Conservation (phyloP, 768 basidiomycete genomes). For the Neoboletus subvelutipes region DNA sequence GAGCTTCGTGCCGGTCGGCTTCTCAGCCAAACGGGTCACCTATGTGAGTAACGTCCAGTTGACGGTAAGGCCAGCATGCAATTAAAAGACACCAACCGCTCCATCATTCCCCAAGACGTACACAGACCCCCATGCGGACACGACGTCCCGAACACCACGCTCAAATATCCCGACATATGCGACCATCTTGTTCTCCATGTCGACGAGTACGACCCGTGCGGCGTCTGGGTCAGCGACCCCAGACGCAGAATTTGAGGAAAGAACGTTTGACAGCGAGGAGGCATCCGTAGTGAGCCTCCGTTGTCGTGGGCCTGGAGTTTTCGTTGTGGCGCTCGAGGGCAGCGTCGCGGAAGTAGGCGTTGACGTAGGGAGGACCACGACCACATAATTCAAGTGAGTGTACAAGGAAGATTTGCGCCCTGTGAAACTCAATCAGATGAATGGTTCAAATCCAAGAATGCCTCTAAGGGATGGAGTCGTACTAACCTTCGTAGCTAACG, state of each 20-base stretch:
- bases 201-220: slow-evolving; percentile 81
- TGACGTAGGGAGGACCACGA: slow-evolving; percentile 88
- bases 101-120: slow-evolving; percentile 81
- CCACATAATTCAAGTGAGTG: slow-evolving; percentile 78
- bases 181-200: slow-evolving; percentile 88
- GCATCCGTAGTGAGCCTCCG: slow-evolving; percentile 22
- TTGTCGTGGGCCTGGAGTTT: slow-evolving; percentile 31
- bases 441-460: not conserved
- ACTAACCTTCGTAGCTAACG: slow-evolving; percentile 87
- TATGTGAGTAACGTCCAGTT: slow-evolving; percentile 24
- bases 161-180: slow-evolving; percentile 80
- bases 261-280: slow-evolving; percentile 8
- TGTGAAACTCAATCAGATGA: slow-evolving; percentile 2
- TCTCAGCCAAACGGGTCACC: slow-evolving; percentile 71
- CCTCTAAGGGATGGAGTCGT: no score
- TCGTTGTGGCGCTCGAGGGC: slow-evolving; percentile 57
- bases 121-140: slow-evolving; percentile 79
- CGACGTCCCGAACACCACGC: slow-evolving; percentile 79
- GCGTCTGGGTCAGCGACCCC: slow-evolving; percentile 52
- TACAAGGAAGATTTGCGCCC: slow-evolving; percentile 68
- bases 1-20: slow-evolving; percentile 80
- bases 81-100: slow-evolving; percentile 46
- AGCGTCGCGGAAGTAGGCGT: slow-evolving; percentile 53
- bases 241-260: slow-evolving; percentile 38
- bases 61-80: not conserved